A percentile compares a stretch with the other conserved stretches of the same genome.
Evolutionary conservation across 2,329 filamentous ascomycete species (phyloP).

Genomic region (Aspergillus melleus): DNA sequence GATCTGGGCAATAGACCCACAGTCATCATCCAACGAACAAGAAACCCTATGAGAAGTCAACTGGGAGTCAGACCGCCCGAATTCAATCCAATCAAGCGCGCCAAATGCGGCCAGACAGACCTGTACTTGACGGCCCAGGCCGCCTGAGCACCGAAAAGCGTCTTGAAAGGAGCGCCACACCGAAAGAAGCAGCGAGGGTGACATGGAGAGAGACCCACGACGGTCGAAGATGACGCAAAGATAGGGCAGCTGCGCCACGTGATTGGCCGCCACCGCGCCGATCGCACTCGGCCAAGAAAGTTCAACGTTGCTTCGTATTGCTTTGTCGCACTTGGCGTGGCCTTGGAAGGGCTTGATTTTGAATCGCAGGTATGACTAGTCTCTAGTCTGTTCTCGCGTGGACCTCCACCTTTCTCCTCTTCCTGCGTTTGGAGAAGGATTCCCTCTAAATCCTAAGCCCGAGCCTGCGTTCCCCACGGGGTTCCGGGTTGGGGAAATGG

Average conservation of each 20-base stretch:
- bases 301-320: not conserved
- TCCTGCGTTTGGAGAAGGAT: not conserved
- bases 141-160: too few species aligned
- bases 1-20: too few species aligned
- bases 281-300: not conserved
- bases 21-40: too few species aligned
- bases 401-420: not conserved
- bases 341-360: not conserved
- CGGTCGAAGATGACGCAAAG: not conserved
- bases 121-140: too few species aligned
- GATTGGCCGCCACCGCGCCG: not conserved
- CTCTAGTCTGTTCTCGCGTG: too few species aligned
- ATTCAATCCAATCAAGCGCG: not conserved
- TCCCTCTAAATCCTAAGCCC: too few species aligned
- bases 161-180: too few species aligned
- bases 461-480: conserved; percentile 1
- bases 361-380: not conserved
- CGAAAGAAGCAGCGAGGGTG: not conserved
- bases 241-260: not conserved
- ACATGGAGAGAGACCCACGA: not conserved
- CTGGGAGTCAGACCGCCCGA: not conserved
- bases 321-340: not conserved
- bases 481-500: conserved; percentile 1
- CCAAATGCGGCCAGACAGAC: too few species aligned
- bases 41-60: not conserved